Base-by-base conservation (phyloP, 495 filamentous ascomycete species). In the Penicillium argentinense region DNA sequence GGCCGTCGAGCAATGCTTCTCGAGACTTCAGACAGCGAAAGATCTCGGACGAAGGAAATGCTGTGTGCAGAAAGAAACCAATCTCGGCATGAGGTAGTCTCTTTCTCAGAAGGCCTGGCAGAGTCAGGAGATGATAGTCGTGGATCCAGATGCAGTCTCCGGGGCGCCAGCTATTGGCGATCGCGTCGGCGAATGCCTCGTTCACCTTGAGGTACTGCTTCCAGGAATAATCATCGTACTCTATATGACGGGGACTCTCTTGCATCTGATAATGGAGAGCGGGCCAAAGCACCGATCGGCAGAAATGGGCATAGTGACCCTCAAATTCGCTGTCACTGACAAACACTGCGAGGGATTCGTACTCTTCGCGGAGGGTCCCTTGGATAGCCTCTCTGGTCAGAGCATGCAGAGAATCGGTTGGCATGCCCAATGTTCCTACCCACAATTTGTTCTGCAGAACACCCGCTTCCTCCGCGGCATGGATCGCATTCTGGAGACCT, bases 201-300 rank as follows among this genome's bases (percentile, higher is more conserved):
- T 95, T 95, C 55, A 95, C 74, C 28, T 84, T 86, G 45, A 86
- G 81, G 56, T 95, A 96, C 71, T 87, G 92, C 51, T 85, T 79
- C 89, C 89, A 96, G n/a, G 89, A 92, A 60, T 95, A 90, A 56
- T 95, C 89, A 57, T 89, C 83, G 56, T 95, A 96, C 3, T 91
- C 89, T 64, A 90, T 95, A 78, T 88, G 95, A 71, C 93, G 93
- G 14, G 91, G 90, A 56, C 87, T 88, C 58, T 95, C 91, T 22
- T 91, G 91, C 62, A 95, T 91, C 62, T 93, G 88, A 64, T 96
- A 95, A 63, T 96, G 89, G 64, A 95, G 88, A 37, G 92, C 88
- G 9, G 87, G 87, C 87, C 87, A 91, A 18, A 91, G 73, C 23
- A 89, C 85, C 57, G 87, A 75, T 60, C 92, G 95, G 75, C 88